Conservation (phyloP, 1,284 basidiomycete species). For the Sporisorium scitamineum region DNA sequence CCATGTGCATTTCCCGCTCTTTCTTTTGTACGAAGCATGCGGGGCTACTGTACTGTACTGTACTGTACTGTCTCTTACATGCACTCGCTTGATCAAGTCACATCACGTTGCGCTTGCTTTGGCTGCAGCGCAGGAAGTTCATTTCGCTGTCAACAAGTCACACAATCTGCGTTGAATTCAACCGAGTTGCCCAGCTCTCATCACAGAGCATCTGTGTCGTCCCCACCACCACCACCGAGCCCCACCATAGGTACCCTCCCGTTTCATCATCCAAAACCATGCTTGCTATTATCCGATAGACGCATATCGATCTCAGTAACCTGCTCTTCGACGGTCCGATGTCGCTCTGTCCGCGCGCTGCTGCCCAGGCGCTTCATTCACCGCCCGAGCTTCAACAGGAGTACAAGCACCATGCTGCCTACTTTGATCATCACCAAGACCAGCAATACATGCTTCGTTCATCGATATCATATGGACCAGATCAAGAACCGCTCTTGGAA, state of each 20-base stretch:
- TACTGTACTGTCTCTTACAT: no score
- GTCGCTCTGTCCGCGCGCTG: slow-evolving; percentile 27
- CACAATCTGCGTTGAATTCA: no score
- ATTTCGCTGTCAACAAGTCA: no score
- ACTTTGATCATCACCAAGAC: slow-evolving; percentile 13
- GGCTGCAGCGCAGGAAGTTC: no score
- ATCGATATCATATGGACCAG: slow-evolving; percentile 5
- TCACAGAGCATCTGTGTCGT: neutral
- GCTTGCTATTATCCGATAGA: neutral
- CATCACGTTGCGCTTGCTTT: no score
- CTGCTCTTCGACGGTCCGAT: slow-evolving; percentile 2
- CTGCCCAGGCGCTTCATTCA: slow-evolving; percentile 21
- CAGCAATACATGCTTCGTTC: slow-evolving; percentile 15
- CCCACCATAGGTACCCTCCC: neutral
- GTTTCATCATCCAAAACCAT: no score
- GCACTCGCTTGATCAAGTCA: no score
- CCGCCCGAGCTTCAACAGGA: slow-evolving; percentile 17
- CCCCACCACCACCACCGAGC: neutral
- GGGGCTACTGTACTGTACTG: no score
- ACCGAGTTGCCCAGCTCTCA: neutral
- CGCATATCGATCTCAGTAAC: neutral
- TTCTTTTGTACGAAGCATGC: neutral
- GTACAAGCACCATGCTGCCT: slow-evolving; percentile 19
- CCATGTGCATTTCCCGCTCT: neutral
- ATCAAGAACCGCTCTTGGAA: slow-evolving; percentile 22